phyloP scores from a whole-genome alignment of 164 flowering plant species.

The Vitis rotundifolia region DNA sequence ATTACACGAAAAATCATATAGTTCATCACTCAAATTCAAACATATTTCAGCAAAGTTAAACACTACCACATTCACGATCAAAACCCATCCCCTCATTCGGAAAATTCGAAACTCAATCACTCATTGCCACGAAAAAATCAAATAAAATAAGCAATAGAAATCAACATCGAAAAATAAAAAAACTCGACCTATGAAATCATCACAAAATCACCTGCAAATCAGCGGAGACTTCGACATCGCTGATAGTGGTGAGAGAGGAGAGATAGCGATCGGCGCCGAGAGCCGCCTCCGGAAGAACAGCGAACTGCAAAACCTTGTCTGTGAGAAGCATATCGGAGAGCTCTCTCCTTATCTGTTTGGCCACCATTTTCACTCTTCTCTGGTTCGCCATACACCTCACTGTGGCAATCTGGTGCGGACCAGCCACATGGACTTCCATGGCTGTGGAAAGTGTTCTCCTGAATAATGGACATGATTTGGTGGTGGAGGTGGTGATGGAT shows the following conservation, averaged over 20 bases:
- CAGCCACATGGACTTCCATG: background rate
- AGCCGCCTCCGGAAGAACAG: constrained; percentile 82
- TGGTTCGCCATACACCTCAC: constrained; percentile 85
- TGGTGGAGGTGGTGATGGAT: constrained; percentile 4
- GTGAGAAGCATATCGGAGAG: constrained; percentile 85
- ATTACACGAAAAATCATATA: no score
- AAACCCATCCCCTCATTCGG: no score
- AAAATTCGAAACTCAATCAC: no score
- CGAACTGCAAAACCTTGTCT: constrained; percentile 75
- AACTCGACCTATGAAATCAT: background rate
- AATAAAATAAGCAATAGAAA: background rate
- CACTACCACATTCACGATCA: no score
- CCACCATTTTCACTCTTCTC: constrained; percentile 92
- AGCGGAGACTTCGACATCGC: constrained; percentile 81
- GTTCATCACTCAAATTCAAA: no score
- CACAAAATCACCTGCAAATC: constrained; percentile 66
- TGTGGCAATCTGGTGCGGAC: constrained; percentile 1
- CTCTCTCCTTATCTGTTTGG: constrained; percentile 85
- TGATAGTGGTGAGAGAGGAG: constrained; percentile 82
- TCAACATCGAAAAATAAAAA: background rate
- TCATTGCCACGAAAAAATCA: no score
- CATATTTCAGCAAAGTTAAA: no score
- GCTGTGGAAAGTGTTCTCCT: background rate
- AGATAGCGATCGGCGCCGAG: constrained; percentile 89
- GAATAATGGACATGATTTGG: constrained; percentile 12